Evolutionary conservation across 2,329 filamentous ascomycete genomes (phyloP).

Genomic region (Colletotrichum simmondsii): DNA sequence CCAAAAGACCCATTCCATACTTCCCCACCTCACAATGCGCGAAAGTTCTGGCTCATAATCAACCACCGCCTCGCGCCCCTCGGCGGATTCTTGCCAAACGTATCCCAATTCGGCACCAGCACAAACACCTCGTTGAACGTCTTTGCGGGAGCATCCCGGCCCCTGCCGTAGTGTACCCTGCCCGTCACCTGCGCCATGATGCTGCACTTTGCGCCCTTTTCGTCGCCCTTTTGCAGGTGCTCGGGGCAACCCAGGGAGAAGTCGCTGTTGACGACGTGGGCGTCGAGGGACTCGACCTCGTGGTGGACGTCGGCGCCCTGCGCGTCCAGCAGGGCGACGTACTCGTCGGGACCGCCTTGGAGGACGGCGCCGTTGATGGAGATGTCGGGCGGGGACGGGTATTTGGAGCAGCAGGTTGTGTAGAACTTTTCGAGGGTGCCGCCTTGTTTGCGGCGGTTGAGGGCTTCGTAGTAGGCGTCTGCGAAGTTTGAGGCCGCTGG

Average conservation of each 20-base stretch:
- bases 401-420: conserved; percentile 65
- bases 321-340: conserved; percentile 75
- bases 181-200: conserved; percentile 81
- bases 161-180: conserved; percentile 74
- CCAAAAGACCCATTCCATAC: no score
- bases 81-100: conserved; percentile 62
- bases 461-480: conserved; percentile 79
- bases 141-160: conserved; percentile 70
- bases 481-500: conserved; percentile 78
- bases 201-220: conserved; percentile 69
- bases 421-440: conserved; percentile 76
- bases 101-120: conserved; percentile 80
- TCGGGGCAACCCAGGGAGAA: conserved; percentile 69
- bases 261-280: conserved; percentile 79
- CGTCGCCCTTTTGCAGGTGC: conserved; percentile 50
- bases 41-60: conserved; percentile 79
- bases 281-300: conserved; percentile 81
- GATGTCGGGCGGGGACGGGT: conserved; percentile 73
- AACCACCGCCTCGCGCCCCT: conserved; percentile 70
- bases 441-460: conserved; percentile 75
- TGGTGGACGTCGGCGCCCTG: conserved; percentile 71
- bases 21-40: conserved; percentile 55
- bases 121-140: conserved; percentile 86
- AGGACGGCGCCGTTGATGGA: conserved; percentile 82
- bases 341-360: conserved; percentile 66